Evolutionary conservation across 2,329 filamentous ascomycete species (phyloP).

Genomic region (Pyricularia sp.): DNA sequence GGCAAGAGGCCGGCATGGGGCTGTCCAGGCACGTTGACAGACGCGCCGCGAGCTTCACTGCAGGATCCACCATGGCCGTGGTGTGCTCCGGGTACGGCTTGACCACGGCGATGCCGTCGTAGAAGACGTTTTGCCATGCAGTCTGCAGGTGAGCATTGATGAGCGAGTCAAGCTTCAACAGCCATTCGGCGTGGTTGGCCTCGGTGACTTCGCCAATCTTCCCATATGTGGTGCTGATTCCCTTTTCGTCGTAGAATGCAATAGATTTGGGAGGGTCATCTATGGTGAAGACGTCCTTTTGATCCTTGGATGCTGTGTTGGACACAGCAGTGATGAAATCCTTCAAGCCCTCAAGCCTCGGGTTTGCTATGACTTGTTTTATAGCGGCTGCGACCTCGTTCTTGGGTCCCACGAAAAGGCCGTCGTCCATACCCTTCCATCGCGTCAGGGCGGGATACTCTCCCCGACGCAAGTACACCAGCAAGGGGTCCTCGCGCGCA

Average conservation of each 20-base stretch:
- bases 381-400: constrained; percentile 54
- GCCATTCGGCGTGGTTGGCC: constrained; percentile 47
- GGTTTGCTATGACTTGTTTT: constrained; percentile 46
- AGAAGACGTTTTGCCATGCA: constrained; percentile 74
- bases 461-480: constrained; percentile 65
- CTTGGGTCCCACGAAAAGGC: constrained; percentile 63
- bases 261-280: constrained; percentile 56
- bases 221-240: constrained; percentile 57
- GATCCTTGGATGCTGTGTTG: constrained; percentile 4
- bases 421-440: constrained; percentile 62
- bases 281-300: constrained; percentile 48
- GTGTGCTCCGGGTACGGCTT: constrained; percentile 73
- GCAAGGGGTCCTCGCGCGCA: constrained; percentile 58
- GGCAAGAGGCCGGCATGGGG: constrained; percentile 69
- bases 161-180: constrained; percentile 59
- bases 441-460: constrained; percentile 65
- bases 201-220: constrained; percentile 54
- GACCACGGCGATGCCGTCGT: constrained; percentile 67
- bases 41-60: constrained; percentile 62
- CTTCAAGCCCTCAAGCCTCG: constrained; percentile 45
- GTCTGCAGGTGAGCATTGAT: constrained; percentile 80
- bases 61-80: constrained; percentile 60
- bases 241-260: constrained; percentile 64
- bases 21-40: constrained; percentile 67
- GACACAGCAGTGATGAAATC: constrained; percentile 54